Evolutionary conservation across 1,284 basidiomycete genomes (phyloP).

Genomic region (Xanthoconium separans): DNA sequence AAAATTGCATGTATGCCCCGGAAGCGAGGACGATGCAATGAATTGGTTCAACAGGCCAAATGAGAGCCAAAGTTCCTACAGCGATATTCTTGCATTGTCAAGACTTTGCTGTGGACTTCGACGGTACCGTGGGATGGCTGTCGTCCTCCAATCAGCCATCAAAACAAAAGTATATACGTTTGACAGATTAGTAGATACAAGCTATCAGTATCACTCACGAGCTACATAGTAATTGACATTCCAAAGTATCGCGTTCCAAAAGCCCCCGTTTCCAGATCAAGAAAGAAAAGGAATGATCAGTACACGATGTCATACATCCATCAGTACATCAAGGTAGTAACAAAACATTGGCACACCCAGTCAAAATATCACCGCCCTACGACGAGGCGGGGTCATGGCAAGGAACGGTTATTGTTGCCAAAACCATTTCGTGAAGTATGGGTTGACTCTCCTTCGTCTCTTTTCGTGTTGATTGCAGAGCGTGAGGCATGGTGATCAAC

Average conservation of each 20-base stretch:
- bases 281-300: background rate
- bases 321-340: slow-evolving; percentile 11
- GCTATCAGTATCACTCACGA: background rate
- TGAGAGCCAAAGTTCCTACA: too few relatives aligned
- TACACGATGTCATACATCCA: background rate
- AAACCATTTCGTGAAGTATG: slow-evolving; percentile 21
- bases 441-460: background rate
- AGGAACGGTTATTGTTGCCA: slow-evolving; percentile 24
- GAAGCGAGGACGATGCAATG: too few relatives aligned
- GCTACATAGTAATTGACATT: too few relatives aligned
- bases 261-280: background rate
- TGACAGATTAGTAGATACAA: background rate
- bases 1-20: background rate
- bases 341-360: slow-evolving; percentile 3
- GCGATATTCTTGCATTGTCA: too few relatives aligned
- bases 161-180: too few relatives aligned
- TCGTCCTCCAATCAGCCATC: too few relatives aligned
- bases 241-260: too few relatives aligned
- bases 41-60: too few relatives aligned
- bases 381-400: slow-evolving; percentile 15
- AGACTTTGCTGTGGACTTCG: too few relatives aligned
- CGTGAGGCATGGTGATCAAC: slow-evolving; percentile 29
- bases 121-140: too few relatives aligned
- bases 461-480: slow-evolving; percentile 3
- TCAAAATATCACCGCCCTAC: slow-evolving; percentile 8